These are phyloP conservation scores for Protomyces inouyei DNA, from an alignment of 1,139 yeast genomes.

Conservation along the genomic window DNA sequence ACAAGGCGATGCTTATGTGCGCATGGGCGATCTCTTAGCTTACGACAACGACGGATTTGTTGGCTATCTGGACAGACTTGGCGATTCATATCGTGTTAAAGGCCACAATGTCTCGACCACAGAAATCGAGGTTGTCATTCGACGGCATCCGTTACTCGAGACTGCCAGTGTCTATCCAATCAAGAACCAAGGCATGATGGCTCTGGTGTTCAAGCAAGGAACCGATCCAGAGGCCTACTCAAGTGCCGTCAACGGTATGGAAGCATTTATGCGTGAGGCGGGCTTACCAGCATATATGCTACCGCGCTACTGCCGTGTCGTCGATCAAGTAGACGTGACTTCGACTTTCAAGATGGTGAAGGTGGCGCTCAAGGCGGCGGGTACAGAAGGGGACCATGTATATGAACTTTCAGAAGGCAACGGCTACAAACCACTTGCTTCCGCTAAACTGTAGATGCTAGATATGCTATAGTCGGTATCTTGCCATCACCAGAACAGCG, in stretches of 20 bases:
- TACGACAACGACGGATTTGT: constrained; percentile 63
- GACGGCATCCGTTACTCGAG: not conserved
- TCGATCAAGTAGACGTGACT: not conserved
- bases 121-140: not conserved
- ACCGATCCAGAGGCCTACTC: not conserved
- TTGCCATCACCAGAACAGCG: constrained; percentile 61
- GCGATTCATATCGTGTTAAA: constrained; percentile 96
- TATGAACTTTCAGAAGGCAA: not conserved
- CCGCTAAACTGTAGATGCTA: not conserved
- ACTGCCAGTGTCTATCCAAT: not conserved
- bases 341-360: not conserved
- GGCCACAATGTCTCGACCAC: constrained; percentile 91
- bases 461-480: not conserved
- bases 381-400: not conserved
- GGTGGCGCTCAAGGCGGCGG: not conserved
- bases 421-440: not conserved
- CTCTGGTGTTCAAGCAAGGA: not conserved
- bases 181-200: not conserved
- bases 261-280: not conserved
- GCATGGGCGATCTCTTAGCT: constrained; percentile 77
- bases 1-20: constrained; percentile 86
- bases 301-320: not conserved
- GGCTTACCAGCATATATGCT: not conserved
- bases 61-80: constrained; percentile 87
- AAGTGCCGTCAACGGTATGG: not conserved